phyloP scores from a whole-genome alignment of 345 rosid species.

The Toxicodendron radicans region DNA sequence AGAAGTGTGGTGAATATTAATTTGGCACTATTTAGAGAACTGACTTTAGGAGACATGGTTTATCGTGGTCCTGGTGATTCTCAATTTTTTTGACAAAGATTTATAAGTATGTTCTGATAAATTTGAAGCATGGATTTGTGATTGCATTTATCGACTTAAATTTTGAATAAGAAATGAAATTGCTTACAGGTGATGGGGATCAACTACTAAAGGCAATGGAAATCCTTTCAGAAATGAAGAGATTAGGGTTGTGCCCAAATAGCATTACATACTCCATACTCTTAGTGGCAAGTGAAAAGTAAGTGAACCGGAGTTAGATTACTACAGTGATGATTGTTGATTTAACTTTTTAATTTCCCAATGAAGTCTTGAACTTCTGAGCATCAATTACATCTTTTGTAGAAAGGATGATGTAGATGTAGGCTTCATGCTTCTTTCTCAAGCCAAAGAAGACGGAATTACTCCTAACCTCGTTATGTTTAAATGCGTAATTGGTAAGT shows the following conservation, averaged over 20 bases:
- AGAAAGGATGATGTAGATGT: conserved; percentile 82
- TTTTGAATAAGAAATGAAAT: conserved; percentile 18
- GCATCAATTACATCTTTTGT: conserved; percentile 22
- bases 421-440: conserved; percentile 62
- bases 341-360: conserved; percentile 4
- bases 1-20: neutral
- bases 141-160: conserved; percentile 3
- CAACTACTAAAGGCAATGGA: conserved; percentile 79
- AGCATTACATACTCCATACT: conserved; percentile 81
- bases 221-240: conserved; percentile 72
- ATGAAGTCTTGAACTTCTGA: conserved; percentile 8
- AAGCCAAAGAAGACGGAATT: conserved; percentile 69
- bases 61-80: neutral
- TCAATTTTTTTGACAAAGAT: neutral
- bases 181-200: conserved; percentile 75
- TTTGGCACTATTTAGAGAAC: neutral
- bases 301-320: conserved; percentile 22
- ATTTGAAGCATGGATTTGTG: conserved; percentile 1
- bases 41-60: neutral
- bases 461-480: conserved; percentile 65
- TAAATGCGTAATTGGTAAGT: conserved; percentile 81
- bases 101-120: neutral
- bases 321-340: neutral
- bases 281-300: conserved; percentile 84
- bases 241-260: conserved; percentile 59